Percentiles rank a stretch among this genome's conserved stretches.
These are phyloP conservation scores for Suillus americanus DNA, from an alignment of 768 basidiomycete genomes.

Conservation along the genomic window DNA sequence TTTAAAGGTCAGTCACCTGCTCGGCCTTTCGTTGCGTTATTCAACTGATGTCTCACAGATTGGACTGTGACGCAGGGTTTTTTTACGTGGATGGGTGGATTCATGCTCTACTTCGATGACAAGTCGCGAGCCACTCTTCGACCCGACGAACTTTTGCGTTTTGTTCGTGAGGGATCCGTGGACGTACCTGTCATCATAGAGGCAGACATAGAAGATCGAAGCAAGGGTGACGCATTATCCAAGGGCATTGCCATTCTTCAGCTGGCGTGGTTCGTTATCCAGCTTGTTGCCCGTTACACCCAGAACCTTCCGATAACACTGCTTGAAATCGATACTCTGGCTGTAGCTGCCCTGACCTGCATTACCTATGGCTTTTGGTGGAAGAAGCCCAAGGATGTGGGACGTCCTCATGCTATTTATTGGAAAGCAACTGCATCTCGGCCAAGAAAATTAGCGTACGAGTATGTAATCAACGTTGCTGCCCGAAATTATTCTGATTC, in stretches of 20 bases:
- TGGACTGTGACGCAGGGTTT: slow-evolving; percentile 16
- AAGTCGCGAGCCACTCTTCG: no score
- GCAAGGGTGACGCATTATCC: no score
- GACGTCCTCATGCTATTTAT: not conserved
- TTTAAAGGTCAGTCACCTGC: not conserved
- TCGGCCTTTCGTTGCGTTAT: not conserved
- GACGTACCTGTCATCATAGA: no score
- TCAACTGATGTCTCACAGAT: not conserved
- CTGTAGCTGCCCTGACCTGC: slow-evolving; percentile 31
- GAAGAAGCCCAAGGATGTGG: slow-evolving; percentile 18
- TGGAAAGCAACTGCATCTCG: not conserved
- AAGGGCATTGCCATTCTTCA: no score
- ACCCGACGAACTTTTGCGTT: no score
- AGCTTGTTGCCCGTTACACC: no score
- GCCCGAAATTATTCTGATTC: no score
- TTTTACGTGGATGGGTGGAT: slow-evolving; percentile 20
- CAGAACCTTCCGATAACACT: slow-evolving; percentile 22
- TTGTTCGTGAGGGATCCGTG: no score
- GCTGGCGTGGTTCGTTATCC: no score
- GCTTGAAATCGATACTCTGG: slow-evolving; percentile 38
- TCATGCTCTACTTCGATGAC: not conserved
- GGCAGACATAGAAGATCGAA: no score
- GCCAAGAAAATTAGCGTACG: not conserved
- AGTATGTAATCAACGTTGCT: not conserved
- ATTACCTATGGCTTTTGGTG: slow-evolving; percentile 37